A percentile compares a stretch with the other conserved stretches of the same genome.
Conservation (phyloP, 805 yeast genomes). For the Suhomyces sp. region DNA sequence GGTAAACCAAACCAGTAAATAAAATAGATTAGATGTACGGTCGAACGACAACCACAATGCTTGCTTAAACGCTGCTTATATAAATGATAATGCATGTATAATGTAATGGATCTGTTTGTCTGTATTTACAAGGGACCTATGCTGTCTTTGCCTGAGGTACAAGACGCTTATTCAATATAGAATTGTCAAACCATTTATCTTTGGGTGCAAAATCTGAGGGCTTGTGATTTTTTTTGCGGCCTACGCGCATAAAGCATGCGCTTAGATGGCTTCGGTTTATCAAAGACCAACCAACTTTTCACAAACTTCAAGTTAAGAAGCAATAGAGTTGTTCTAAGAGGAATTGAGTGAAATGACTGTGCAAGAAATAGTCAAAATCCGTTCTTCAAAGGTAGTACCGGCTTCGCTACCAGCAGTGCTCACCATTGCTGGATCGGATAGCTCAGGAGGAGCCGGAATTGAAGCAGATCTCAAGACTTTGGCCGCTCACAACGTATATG, state of each 20-base stretch:
- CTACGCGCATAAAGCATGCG: background rate
- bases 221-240: background rate
- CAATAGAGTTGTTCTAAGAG: background rate
- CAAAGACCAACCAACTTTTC: background rate
- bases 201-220: background rate
- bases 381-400: background rate
- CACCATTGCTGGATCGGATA: constrained; percentile 71
- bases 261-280: background rate
- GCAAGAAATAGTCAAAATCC: background rate
- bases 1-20: background rate
- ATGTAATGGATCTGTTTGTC: too few relatives aligned
- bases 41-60: background rate
- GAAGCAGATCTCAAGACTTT: constrained; percentile 86
- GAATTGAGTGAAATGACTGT: background rate
- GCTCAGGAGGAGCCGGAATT: constrained; percentile 89
- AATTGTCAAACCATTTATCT: background rate
- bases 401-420: constrained; percentile 17
- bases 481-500: constrained; percentile 71
- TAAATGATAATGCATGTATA: background rate
- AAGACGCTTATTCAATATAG: too few relatives aligned
- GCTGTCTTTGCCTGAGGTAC: too few relatives aligned
- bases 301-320: background rate
- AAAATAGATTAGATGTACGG: background rate
- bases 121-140: too few relatives aligned
- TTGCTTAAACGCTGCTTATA: background rate